Evolutionary conservation across 164 flowering plant genomes (phyloP), one percentile per base, ranked within the genome.

Genomic region (Berberis thunbergii): DNA sequence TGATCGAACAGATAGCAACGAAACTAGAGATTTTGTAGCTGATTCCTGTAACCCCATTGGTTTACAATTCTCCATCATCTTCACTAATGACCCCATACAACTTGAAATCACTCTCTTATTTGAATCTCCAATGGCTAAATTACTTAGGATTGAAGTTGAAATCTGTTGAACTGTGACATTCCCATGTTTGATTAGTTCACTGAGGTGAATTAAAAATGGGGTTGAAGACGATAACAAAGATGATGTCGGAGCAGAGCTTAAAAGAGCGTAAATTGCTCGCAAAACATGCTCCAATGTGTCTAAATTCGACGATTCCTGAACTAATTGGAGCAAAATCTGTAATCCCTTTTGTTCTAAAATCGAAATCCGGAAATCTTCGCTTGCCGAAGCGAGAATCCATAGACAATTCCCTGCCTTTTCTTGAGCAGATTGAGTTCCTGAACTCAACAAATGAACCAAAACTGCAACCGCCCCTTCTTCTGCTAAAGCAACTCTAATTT

Each of bases 391-490:
- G 2, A 88, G 76, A 40, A 82, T 68, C 4, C 84, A 68, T 0
- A 88, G 54, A 55, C 80, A 81, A 48, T 75, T 67, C 0, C 88
- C 85, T 0, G 91, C 80, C 42, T 83, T 84, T 55, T 75, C 87
- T 63, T 74, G 76, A 1, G 78, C 75, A 1, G 70, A 45, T 6
- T 57, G 60, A 3, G 75, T 64, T 4, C 81, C 77, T 0, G 81
- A 81, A 45, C 57, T 69, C 40, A 90, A 68, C 5, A 86, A 62
- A 38, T 76, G 78, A 39, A 88, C 59, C 3, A 90, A 57, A 39
- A 82, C 80, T 1, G 87, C 76, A 3, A 88, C 72, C 0, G 78
- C 87, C 0, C 85, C 88, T 75, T 86, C 95, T 61, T 90, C 92
- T 2, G 64, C 84, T 26, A 90, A 59, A 3, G 83, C 57, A 41